phyloP scores from a whole-genome alignment of 257 asterid species.

The Solanum chilense region DNA sequence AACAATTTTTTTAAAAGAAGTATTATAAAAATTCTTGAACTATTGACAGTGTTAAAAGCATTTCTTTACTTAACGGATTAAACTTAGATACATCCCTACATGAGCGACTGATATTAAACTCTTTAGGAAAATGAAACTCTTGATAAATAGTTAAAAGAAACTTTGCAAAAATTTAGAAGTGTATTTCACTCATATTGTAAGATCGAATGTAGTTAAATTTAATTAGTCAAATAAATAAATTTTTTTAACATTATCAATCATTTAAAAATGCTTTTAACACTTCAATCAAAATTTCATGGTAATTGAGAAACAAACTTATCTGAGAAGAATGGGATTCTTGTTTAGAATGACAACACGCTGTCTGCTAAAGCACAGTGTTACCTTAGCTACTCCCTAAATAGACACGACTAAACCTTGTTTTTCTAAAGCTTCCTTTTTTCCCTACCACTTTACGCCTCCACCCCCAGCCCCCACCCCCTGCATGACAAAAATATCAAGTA shows the following conservation, averaged over 20 bases:
- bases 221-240: too few species aligned
- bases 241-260: too few species aligned
- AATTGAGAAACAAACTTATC: neutral
- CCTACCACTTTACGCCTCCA: neutral
- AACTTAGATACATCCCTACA: too few species aligned
- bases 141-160: too few species aligned
- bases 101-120: too few species aligned
- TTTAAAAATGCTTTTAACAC: neutral
- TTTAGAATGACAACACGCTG: conserved; percentile 39
- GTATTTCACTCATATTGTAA: neutral
- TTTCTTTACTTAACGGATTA: too few species aligned
- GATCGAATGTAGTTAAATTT: rapidly evolving
- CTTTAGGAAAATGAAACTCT: too few species aligned
- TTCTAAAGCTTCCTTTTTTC: neutral
- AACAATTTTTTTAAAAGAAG: too few species aligned
- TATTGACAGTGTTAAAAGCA: too few species aligned
- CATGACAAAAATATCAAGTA: neutral
- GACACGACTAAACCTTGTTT: neutral
- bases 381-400: neutral
- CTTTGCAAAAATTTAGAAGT: too few species aligned
- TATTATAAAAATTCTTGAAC: too few species aligned
- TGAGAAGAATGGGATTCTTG: conserved; percentile 5
- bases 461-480: neutral
- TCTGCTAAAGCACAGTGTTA: neutral
- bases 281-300: neutral